Conservation (phyloP, 2,329 filamentous ascomycete genomes). For the Aplosporella prunicola region DNA sequence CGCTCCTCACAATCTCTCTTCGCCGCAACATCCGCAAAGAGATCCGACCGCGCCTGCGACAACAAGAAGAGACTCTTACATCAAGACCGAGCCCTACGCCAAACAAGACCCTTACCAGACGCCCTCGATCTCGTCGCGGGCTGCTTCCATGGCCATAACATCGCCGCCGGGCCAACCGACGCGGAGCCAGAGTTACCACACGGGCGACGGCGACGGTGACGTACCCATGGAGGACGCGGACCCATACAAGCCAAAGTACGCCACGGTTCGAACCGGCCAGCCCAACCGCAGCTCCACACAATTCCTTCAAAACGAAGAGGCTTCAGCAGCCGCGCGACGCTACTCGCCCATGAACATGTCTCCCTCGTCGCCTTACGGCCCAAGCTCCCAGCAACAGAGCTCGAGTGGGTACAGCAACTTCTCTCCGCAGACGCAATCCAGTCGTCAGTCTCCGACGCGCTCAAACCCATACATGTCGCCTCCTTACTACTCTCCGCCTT, state of each 20-base stretch:
- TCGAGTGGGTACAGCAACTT: slow-evolving; percentile 31
- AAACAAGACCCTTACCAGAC: slow-evolving; percentile 29
- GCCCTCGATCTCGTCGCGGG: slow-evolving; percentile 25
- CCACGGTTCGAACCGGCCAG: slow-evolving; percentile 64
- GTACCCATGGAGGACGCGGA: slow-evolving; percentile 77
- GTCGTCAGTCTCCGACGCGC: slow-evolving; percentile 72
- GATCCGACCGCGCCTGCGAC: slow-evolving; percentile 23
- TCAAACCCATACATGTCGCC: slow-evolving; percentile 50
- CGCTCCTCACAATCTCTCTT: slow-evolving; percentile 23
- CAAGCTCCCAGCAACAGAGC: slow-evolving; percentile 45
- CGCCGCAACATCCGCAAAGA: slow-evolving; percentile 23
- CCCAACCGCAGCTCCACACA: slow-evolving; percentile 69
- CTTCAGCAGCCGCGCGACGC: slow-evolving; percentile 71
- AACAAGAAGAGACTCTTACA: slow-evolving; percentile 11
- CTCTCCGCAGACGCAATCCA: slow-evolving; percentile 38
- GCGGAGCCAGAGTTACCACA: slow-evolving; percentile 27
- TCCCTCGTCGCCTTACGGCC: slow-evolving; percentile 67
- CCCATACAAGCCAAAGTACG: slow-evolving; percentile 76
- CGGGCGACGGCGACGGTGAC: slow-evolving; percentile 35
- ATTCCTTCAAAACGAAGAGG: slow-evolving; percentile 59
- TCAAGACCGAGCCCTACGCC: slow-evolving; percentile 4
- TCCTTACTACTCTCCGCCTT: slow-evolving; percentile 50
- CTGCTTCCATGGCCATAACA: slow-evolving; percentile 27
- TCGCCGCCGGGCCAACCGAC: slow-evolving; percentile 23
- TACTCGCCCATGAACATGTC: slow-evolving; percentile 97